Evolutionary conservation across 345 rosid genomes (phyloP), one percentile per base, ranked within the genome.

Genomic region (Acer yangbiense): DNA sequence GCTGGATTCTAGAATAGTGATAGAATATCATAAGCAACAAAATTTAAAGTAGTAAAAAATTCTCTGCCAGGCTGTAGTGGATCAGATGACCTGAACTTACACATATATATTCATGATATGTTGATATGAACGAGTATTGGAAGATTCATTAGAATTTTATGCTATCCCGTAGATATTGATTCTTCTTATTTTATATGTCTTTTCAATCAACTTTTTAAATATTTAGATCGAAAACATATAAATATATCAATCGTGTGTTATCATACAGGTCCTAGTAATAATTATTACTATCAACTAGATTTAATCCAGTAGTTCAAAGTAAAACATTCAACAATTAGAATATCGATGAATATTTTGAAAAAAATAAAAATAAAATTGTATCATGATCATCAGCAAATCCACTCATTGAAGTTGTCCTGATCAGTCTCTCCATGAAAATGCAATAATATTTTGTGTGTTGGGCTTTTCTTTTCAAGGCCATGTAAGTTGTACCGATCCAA

Each of bases 51-150:
- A 50, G 65, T 57, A 29, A 64, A 81, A 29, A 64, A 81, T 77
- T 77, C 77, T 62, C 77, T 62, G 75, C 68, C 78, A 81, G 72
- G 75, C 77, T 77, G 81, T 77, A 7, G 9, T 32, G 67, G 74
- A 76, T 72, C 29, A 48, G 21, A 50, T 50, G 55, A 50, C 55
- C 16, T 50, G 16, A 50, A 13, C 4, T 50, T 5, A 35, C 6
- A 35, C 39, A 14, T 12, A 13, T 50, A 50, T 13, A 2, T 50
- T 13, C 16, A 13, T 13, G 55, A 50, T 50, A 50, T 27, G 27
- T 43, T 43, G 62, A 46, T 68, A 32, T 50, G 55, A 2, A 64
- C 39, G 21, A 44, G 48, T 10, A 5, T 63, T 7, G 75, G 65
- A 68, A 48, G 57, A 25, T 65, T 58, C 68, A 77, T n/a, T 10